Evolutionary conservation across 1,284 basidiomycete species (phyloP), one percentile per base, ranked within the genome.

Genomic region (Megacollybia platyphylla): DNA sequence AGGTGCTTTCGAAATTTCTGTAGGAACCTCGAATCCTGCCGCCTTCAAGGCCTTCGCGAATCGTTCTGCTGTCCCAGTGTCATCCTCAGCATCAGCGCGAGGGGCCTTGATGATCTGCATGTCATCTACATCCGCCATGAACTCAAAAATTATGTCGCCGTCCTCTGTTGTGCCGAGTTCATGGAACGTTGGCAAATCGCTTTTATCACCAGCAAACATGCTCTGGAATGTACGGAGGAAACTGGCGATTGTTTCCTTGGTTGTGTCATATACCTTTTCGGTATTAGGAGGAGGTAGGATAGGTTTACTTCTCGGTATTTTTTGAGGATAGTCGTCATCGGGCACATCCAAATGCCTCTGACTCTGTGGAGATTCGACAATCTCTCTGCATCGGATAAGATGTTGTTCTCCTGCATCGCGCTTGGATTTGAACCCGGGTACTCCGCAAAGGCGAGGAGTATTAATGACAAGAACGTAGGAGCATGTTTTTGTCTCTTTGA

Each of bases 401-500:
- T 76, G 67, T 52, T 86, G 80, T 45, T 79, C 76, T 41, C 67
- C 70, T 36, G 68, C 64, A 49, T 87, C 82, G 40, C 69, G 68
- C 39, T 71, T 75, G 37, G 84, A 85, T 57, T 73, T 80, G 66
- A 97, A 97, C 6, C 90, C 87, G 9, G 90, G 90, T 54, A 93
- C 82, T 44, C 79, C 78, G 56, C 92, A 97, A 17, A 97, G 70
- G 45, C 90, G 82, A 27, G 92, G 91, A 1, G 90, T 93, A 59
- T 94, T 85, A 46, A 97, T 81, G 50, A 94, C 85, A 45, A 97
- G 70, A 40, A 94, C 78, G 59, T 97, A 96, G 52, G 85, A 80
- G 61, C 92, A 88, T 26, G 82, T 92, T 55, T 84, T 84, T 15
- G 88, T 75, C 67, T 97, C 92, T 57, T 92, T 90, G 53, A 97